Evolutionary conservation across 1,284 basidiomycete species (phyloP), one percentile per base, ranked within the genome.

Genomic region (Marasmius oreades): DNA sequence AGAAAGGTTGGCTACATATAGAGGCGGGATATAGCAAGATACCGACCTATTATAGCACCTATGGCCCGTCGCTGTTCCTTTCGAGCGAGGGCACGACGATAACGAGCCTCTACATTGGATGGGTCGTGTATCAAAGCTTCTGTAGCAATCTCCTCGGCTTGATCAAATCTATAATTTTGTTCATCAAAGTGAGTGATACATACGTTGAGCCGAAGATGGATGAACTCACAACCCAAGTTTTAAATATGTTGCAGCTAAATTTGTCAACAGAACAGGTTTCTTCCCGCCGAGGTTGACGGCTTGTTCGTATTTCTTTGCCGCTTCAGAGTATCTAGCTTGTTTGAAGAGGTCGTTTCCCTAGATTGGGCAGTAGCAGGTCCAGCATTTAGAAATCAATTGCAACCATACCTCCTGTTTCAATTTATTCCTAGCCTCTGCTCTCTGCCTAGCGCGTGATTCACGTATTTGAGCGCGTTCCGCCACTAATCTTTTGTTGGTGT

Each of bases 181-280:
- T 20, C 22, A 26, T 18, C 10, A 37, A 10, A n/a, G 14, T 12
- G 4, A 24, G 37, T 42, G n/a, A 14, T 28, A 20, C 8, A 36
- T 44, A 37, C 14, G 37, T 24, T 44, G 22, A 43, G 48, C 33
- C 5, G 22, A n/a, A 14, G 42, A 16, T 31, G 14, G 26, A 22
- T 23, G 26, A 20, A 64, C 71, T 28, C 52, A 73, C 73, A 55
- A 20, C 47, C 67, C 61, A 7, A 71, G 59, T 55, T 74, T 73
- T 0, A 74, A 59, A 43, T 67, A 66, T 5, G 70, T 67, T 0
- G 68, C 69, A 4, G 72, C 69, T 6, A 72, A 63, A 58, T 73
- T 74, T 16, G 60, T 60, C 34, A 64, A 59, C 33, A 61, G 53
- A 31, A 64, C 39, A 8, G 51, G 42, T 33, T 59, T 53, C 7